Conservation (phyloP, 1,284 basidiomycete species). For the Lentinula novae-zelandiae region DNA sequence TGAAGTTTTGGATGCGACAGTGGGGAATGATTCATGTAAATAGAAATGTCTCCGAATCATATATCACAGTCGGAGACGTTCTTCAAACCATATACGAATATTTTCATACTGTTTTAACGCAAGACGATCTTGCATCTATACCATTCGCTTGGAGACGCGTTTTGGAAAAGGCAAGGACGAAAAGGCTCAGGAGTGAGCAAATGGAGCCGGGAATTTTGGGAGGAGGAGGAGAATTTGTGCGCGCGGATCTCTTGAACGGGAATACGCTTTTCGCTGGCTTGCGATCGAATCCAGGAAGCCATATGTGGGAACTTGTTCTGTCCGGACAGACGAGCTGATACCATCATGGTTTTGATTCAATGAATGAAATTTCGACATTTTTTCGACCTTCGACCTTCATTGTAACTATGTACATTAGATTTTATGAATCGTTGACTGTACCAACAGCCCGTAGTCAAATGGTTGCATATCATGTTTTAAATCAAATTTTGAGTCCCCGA, state of each 20-base stretch:
- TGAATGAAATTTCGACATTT: too few species aligned
- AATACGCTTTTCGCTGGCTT: neutral
- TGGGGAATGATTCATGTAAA: neutral
- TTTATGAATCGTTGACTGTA: neutral
- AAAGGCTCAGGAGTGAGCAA: neutral
- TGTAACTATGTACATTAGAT: too few species aligned
- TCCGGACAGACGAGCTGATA: neutral
- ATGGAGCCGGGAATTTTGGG: neutral
- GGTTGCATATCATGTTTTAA: too few species aligned
- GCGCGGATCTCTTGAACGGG: conserved; percentile 2
- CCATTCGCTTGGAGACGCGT: neutral
- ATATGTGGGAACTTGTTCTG: neutral
- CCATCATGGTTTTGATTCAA: neutral
- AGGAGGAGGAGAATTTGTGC: neutral
- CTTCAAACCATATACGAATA: neutral
- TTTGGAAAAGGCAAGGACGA: neutral
- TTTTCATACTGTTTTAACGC: neutral
- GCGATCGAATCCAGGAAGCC: neutral
- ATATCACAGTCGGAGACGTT: neutral
- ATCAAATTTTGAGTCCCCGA: too few species aligned
- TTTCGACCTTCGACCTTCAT: too few species aligned
- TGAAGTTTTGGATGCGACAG: neutral
- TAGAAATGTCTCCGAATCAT: neutral
- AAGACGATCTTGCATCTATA: neutral
- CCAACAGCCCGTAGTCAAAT: too few species aligned